A percentile compares a stretch with the other conserved stretches of the same genome.
Evolutionary conservation across 2,329 filamentous ascomycete genomes (phyloP).

Genomic region (Fusarium sp.): DNA sequence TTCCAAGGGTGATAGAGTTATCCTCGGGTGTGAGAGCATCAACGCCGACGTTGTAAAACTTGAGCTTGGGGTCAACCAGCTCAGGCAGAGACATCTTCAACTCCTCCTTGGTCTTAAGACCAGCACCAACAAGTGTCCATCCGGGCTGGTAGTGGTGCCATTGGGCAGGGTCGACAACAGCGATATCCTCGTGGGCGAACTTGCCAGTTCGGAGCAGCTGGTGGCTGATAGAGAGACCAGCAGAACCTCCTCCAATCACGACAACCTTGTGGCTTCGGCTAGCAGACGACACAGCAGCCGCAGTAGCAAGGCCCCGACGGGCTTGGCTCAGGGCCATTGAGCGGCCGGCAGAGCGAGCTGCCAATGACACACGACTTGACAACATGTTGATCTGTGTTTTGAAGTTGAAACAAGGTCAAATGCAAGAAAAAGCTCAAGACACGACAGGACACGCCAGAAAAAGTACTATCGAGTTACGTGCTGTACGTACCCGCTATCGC

Average conservation of each 20-base stretch:
- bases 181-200: slow-evolving; percentile 73
- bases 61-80: slow-evolving; percentile 72
- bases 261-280: slow-evolving; percentile 72
- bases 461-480: slow-evolving; percentile 25
- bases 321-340: slow-evolving; percentile 11
- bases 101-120: slow-evolving; percentile 74
- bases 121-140: slow-evolving; percentile 78
- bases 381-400: slow-evolving; percentile 41
- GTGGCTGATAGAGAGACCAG: slow-evolving; percentile 76
- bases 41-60: slow-evolving; percentile 71
- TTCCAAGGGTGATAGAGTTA: slow-evolving; percentile 69
- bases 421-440: slow-evolving; percentile 27
- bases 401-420: slow-evolving; percentile 2
- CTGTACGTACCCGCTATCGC: slow-evolving; percentile 30
- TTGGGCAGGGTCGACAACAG: slow-evolving; percentile 73
- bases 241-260: slow-evolving; percentile 76
- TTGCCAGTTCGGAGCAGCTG: slow-evolving; percentile 74
- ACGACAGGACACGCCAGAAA: slow-evolving; percentile 26
- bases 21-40: slow-evolving; percentile 67
- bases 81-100: slow-evolving; percentile 65
- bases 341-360: slow-evolving; percentile 29
- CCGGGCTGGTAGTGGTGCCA: slow-evolving; percentile 80
- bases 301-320: slow-evolving; percentile 30
- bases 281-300: slow-evolving; percentile 32
- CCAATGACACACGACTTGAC: slow-evolving; percentile 34